phyloP scores from a whole-genome alignment of 73 alveolate species.

The Paramecium biaurelia region DNA sequence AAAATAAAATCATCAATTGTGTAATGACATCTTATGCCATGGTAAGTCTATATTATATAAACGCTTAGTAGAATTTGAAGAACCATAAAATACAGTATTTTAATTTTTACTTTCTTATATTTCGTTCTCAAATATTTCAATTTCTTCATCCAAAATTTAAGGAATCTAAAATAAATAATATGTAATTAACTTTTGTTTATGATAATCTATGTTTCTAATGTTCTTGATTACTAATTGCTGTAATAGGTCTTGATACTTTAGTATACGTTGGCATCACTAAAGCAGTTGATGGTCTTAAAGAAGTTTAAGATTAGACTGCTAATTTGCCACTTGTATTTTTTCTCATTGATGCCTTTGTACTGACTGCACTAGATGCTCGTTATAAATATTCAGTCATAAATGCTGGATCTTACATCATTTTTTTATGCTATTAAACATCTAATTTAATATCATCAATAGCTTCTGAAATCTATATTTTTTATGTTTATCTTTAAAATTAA shows the following conservation, averaged over 20 bases:
- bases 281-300: conserved; percentile 45
- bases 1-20: neutral
- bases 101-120: neutral
- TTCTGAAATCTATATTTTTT: neutral
- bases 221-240: conserved; percentile 7
- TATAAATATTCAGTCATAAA: conserved; percentile 26
- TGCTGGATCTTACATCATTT: conserved; percentile 37
- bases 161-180: neutral
- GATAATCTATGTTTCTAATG: neutral
- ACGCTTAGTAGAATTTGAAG: conserved; percentile 35
- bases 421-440: conserved; percentile 9
- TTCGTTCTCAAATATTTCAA: neutral
- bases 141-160: neutral
- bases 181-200: neutral
- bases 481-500: neutral
- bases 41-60: conserved; percentile 2
- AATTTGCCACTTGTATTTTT: neutral
- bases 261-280: neutral
- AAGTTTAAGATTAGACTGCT: neutral
- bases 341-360: neutral
- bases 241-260: neutral
- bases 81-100: conserved; percentile 36
- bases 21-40: neutral
- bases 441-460: neutral
- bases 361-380: conserved; percentile 31